Conservation (phyloP, 169 alveolate genomes). For the Cryptosporidium xiaoi region DNA sequence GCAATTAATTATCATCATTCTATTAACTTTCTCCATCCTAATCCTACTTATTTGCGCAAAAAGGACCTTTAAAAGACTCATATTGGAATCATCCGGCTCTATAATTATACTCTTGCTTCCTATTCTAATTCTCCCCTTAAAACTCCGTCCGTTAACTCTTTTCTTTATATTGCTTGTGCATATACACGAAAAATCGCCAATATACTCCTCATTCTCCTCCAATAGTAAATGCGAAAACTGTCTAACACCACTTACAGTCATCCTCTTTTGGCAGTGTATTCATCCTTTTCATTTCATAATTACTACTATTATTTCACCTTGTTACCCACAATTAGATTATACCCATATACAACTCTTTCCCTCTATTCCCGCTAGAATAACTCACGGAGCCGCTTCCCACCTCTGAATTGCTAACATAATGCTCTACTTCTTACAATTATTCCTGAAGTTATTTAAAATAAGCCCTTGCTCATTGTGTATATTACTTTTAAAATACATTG, state of each 20-base stretch:
- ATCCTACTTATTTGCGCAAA: slow-evolving; percentile 21
- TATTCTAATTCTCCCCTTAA: slow-evolving; percentile 84
- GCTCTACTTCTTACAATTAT: too few relatives aligned
- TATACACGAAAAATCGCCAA: slow-evolving; percentile 36
- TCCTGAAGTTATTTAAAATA: too few relatives aligned
- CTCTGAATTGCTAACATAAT: not conserved
- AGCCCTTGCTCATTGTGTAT: too few relatives aligned
- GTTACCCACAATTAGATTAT: not conserved
- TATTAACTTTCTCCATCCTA: not conserved
- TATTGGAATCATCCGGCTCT: slow-evolving; percentile 83
- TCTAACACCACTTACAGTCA: slow-evolving; percentile 56
- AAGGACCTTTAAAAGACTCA: slow-evolving; percentile 28
- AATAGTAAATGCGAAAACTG: slow-evolving; percentile 53
- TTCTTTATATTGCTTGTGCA: not conserved
- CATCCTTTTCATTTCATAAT: not conserved
- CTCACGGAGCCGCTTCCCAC: not conserved
- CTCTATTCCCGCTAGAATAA: not conserved
- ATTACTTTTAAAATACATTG: too few relatives aligned
- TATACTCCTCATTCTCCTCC: slow-evolving; percentile 71
- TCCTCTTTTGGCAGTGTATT: not conserved
- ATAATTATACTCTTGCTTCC: slow-evolving; percentile 85
- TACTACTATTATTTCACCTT: not conserved
- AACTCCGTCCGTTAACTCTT: not conserved
- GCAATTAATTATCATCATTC: not conserved
- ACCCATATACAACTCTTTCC: not conserved